These are phyloP conservation scores for Plantago elongata DNA, from an alignment of 257 asterid species.

Conservation along the genomic window DNA sequence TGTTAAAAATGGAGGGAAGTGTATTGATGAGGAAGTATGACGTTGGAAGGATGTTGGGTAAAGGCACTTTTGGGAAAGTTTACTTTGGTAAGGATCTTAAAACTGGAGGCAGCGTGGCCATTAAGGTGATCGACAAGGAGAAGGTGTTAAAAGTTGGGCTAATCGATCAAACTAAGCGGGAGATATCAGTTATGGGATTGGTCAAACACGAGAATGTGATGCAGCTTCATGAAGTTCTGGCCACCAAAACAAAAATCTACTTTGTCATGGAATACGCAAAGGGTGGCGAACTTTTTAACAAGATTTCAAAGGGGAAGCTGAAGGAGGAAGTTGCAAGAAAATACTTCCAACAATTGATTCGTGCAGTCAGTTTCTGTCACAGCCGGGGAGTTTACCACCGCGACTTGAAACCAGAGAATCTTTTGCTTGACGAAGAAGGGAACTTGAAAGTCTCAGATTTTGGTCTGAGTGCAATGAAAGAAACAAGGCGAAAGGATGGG, in stretches of 20 bases:
- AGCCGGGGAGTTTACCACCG: constrained; percentile 72
- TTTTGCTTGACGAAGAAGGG: constrained; percentile 63
- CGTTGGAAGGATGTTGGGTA: constrained; percentile 76
- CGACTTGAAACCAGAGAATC: constrained; percentile 71
- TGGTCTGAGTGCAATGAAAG: constrained; percentile 62
- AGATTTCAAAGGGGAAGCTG: constrained; percentile 60
- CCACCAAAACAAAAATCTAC: constrained; percentile 68
- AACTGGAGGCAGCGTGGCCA: constrained; percentile 66
- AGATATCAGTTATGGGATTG: constrained; percentile 62
- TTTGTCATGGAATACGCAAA: constrained; percentile 67
- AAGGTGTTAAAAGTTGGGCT: constrained; percentile 57
- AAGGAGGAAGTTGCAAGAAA: constrained; percentile 54
- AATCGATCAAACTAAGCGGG: constrained; percentile 65
- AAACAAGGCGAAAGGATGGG: constrained; percentile 59
- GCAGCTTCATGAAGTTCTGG: constrained; percentile 72
- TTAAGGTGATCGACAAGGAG: constrained; percentile 74
- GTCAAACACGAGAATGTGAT: constrained; percentile 53
- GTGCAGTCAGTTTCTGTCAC: constrained; percentile 59
- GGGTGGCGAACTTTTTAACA: constrained; percentile 82
- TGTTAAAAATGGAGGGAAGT: constrained; percentile 48
- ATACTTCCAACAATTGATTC: constrained; percentile 64
- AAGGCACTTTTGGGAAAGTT: constrained; percentile 81
- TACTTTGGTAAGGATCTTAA: constrained; percentile 57
- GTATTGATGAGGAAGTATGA: constrained; percentile 67
- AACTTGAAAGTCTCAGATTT: constrained; percentile 70